Evolutionary conservation across 2,329 filamentous ascomycete genomes (phyloP).

Genomic region (Trichoderma pleuroti): DNA sequence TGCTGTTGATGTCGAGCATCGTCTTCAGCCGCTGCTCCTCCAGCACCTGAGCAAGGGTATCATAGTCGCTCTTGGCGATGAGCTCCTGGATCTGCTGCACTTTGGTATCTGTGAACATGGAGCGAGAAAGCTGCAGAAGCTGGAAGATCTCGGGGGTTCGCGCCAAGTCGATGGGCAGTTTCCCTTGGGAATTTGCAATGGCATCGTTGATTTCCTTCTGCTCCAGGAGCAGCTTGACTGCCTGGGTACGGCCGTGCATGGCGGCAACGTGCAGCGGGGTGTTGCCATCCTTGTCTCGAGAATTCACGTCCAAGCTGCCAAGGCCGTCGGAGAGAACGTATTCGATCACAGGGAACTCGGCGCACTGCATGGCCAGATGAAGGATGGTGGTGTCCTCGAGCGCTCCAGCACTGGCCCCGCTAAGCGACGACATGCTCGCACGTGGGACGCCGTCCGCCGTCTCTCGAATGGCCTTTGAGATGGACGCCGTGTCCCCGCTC

Average conservation of each 20-base stretch:
- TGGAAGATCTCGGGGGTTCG: conserved; percentile 95
- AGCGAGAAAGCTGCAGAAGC: conserved; percentile 83
- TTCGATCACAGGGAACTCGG: conserved; percentile 86
- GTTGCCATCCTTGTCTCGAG: conserved; percentile 89
- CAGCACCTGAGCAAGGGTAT: conserved; percentile 71
- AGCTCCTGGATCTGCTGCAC: conserved; percentile 80
- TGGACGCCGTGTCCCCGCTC: conserved; percentile 84
- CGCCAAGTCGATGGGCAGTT: conserved; percentile 82
- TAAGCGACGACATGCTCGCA: conserved; percentile 55
- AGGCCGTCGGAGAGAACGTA: conserved; percentile 80
- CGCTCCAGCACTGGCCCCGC: conserved; percentile 39
- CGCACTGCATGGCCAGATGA: conserved; percentile 92
- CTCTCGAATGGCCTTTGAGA: conserved; percentile 79
- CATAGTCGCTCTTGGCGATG: conserved; percentile 70
- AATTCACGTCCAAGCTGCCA: conserved; percentile 74
- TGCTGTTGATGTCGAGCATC: conserved; percentile 85
- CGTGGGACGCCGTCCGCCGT: conserved; percentile 51
- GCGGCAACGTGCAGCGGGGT: conserved; percentile 88
- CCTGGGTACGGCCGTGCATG: conserved; percentile 70
- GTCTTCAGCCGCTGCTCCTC: conserved; percentile 83
- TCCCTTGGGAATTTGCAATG: conserved; percentile 77
- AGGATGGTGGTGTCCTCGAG: conserved; percentile 85
- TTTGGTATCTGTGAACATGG: conserved; percentile 83
- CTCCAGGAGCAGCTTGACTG: conserved; percentile 81
- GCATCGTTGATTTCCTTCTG: conserved; percentile 85